phyloP scores from a whole-genome alignment of 768 basidiomycete genomes.

The Tricholoma terreum region DNA sequence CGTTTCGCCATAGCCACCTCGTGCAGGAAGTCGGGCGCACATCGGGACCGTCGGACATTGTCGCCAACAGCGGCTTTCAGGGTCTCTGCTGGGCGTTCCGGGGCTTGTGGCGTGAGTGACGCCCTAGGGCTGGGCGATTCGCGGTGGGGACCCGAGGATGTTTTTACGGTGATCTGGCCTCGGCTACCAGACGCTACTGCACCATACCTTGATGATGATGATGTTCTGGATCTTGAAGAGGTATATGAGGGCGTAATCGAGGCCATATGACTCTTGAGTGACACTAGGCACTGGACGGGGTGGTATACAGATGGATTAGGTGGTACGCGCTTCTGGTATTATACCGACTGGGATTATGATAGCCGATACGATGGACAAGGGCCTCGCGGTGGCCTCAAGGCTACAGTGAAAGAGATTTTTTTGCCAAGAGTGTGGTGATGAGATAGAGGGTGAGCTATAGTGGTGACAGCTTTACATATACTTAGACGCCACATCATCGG shows the following conservation, averaged over 20 bases:
- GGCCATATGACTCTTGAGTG: slow-evolving; percentile 15
- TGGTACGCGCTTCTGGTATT: background rate
- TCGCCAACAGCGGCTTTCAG: slow-evolving; percentile 34
- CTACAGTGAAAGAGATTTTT: slow-evolving; percentile 5
- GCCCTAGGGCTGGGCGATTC: slow-evolving; percentile 4
- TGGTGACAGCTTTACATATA: background rate
- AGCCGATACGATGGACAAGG: slow-evolving; percentile 13
- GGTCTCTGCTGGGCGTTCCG: slow-evolving; percentile 23
- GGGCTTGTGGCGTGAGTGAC: slow-evolving; percentile 9
- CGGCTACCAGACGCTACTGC: slow-evolving; percentile 3
- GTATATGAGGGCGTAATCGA: slow-evolving; percentile 15
- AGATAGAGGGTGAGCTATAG: background rate
- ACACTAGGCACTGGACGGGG: background rate
- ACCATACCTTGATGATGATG: slow-evolving; percentile 12
- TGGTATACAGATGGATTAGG: slow-evolving; percentile 2
- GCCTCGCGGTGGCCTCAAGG: slow-evolving; percentile 27
- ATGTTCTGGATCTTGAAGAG: slow-evolving; percentile 16
- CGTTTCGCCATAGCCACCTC: slow-evolving; percentile 29
- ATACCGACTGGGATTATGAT: slow-evolving; percentile 1
- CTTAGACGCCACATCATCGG: slow-evolving; percentile 13
- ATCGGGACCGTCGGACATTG: slow-evolving; percentile 39
- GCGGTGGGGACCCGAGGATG: slow-evolving; percentile 3
- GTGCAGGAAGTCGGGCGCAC: slow-evolving; percentile 44
- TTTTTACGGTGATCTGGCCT: slow-evolving; percentile 16
- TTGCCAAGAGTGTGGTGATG: background rate